Evolutionary conservation across 352 stramenopile genomes (phyloP).

Genomic region (Phytopythium helicoides): DNA sequence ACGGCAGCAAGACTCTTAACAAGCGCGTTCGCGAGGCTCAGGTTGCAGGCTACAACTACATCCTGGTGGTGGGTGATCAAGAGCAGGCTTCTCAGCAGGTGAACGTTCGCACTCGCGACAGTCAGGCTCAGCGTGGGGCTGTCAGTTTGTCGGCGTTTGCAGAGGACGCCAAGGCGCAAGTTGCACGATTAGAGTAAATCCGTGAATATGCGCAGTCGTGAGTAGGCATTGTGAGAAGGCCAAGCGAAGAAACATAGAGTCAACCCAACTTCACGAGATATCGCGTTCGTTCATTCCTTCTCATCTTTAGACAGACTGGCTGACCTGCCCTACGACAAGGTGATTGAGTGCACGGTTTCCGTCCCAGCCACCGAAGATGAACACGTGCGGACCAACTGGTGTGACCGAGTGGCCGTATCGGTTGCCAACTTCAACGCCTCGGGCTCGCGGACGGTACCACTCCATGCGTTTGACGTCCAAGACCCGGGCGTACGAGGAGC

Average conservation of each 20-base stretch:
- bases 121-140: conserved; percentile 63
- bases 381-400: conserved; percentile 62
- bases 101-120: conserved; percentile 83
- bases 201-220: conserved; percentile 1
- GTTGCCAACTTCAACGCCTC: conserved; percentile 50
- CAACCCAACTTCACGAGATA: conserved; percentile 2
- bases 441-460: conserved; percentile 41
- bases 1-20: conserved; percentile 81
- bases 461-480: conserved; percentile 64
- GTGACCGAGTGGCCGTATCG: conserved; percentile 72
- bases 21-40: conserved; percentile 81
- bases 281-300: not conserved
- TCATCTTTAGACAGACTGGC: conserved; percentile 4
- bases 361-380: conserved; percentile 81
- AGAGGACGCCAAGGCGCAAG: conserved; percentile 45
- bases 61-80: conserved; percentile 78
- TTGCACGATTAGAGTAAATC: conserved; percentile 61
- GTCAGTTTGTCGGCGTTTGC: conserved; percentile 57
- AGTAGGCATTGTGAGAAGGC: conserved; percentile 18
- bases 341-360: conserved; percentile 79
- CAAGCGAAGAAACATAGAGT: conserved; percentile 18
- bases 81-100: conserved; percentile 51
- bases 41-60: conserved; percentile 84
- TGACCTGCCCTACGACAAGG: conserved; percentile 63
- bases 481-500: conserved; percentile 56